Evolutionary conservation across 164 flowering plant genomes (phyloP).

Genomic region (Vitis labrusca): DNA sequence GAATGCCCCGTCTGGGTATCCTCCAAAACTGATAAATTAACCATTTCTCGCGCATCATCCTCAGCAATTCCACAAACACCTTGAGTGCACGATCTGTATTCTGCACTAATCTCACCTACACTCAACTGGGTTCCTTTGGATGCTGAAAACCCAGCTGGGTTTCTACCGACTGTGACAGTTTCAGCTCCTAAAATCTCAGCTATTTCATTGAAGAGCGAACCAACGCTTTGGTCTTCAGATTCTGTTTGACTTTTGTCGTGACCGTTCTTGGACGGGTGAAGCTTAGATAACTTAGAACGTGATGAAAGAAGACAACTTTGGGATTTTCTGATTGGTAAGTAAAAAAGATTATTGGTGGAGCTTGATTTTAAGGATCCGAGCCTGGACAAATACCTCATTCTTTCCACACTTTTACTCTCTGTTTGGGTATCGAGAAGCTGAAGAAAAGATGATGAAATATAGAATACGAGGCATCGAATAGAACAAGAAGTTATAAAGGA

Average conservation of each 20-base stretch:
- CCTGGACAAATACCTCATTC: conserved; percentile 25
- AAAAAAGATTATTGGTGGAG: background rate
- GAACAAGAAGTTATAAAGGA: too few relatives aligned
- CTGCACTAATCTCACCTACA: background rate
- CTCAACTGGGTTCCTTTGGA: conserved; percentile 13
- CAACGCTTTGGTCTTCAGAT: conserved; percentile 11
- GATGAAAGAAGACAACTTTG: conserved; percentile 8
- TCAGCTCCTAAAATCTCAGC: conserved; percentile 54
- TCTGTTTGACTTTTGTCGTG: conserved; percentile 11
- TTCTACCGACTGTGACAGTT: conserved; percentile 10
- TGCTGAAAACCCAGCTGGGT: conserved; percentile 21
- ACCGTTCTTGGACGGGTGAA: background rate
- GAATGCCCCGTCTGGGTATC: conserved; percentile 13
- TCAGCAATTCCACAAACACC: conserved; percentile 55
- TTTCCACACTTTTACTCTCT: background rate
- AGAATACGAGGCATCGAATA: too few relatives aligned
- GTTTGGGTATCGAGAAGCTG: too few relatives aligned
- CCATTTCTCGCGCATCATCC: conserved; percentile 17
- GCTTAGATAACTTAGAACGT: conserved; percentile 12
- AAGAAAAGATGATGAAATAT: too few relatives aligned
- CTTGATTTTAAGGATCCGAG: conserved; percentile 10
- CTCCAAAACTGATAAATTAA: conserved; percentile 4
- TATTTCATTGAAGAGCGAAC: conserved; percentile 47
- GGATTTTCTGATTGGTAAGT: background rate
- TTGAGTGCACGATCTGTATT: conserved; percentile 17